Conservation (phyloP, 2,329 filamentous ascomycete genomes). For the Allantophomopsis cytisporea region DNA sequence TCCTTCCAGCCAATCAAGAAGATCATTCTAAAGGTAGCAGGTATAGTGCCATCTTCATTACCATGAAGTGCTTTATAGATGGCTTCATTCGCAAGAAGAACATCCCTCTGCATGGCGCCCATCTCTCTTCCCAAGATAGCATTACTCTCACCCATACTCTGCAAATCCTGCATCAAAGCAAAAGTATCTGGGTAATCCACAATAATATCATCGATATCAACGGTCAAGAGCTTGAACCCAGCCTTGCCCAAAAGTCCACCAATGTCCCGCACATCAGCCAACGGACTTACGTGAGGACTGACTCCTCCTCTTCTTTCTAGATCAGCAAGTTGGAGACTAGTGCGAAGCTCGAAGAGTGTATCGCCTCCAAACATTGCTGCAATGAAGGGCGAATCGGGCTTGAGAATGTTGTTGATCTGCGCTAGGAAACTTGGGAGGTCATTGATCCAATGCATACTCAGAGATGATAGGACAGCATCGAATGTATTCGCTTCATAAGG, state of each 20-base stretch:
- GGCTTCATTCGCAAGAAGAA: conserved; percentile 72
- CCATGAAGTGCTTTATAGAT: conserved; percentile 85
- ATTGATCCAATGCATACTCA: conserved; percentile 96
- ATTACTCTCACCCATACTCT: conserved; percentile 93
- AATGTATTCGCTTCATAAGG: conserved; percentile 68
- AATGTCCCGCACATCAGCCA: conserved; percentile 85
- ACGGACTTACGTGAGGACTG: conserved; percentile 75
- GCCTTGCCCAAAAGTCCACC: conserved; percentile 76
- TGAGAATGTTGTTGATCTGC: conserved; percentile 76
- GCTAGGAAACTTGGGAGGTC: conserved; percentile 75
- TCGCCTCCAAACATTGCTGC: conserved; percentile 96
- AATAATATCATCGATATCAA: conserved; percentile 94
- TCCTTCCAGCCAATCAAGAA: conserved; percentile 99
- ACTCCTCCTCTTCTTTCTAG: conserved; percentile 85
- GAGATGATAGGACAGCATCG: conserved; percentile 78
- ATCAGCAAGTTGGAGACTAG: conserved; percentile 84
- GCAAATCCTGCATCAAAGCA: conserved; percentile 83
- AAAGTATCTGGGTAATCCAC: conserved; percentile 89
- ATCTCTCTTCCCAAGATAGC: conserved; percentile 76
- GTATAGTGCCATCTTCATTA: conserved; percentile 61
- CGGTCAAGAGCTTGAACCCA: conserved; percentile 90
- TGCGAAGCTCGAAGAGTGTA: conserved; percentile 83
- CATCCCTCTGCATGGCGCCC: conserved; percentile 65
- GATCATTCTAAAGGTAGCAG: conserved; percentile 88
- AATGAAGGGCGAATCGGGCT: conserved; percentile 84